These are phyloP conservation scores for Aspergillus campestris DNA, from an alignment of 495 filamentous ascomycete genomes.

Conservation along the genomic window DNA sequence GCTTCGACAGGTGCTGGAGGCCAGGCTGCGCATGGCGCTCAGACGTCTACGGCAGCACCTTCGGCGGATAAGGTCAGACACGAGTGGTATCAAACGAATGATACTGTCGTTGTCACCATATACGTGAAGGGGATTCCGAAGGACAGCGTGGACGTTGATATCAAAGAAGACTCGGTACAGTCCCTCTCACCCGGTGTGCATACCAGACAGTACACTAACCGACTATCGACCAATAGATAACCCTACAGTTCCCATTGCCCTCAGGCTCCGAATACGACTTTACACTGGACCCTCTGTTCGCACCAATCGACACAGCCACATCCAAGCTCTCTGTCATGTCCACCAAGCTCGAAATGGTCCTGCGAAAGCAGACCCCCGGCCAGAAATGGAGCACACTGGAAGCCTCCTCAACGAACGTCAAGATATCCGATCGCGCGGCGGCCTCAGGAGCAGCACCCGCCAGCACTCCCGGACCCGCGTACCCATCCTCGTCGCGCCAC, in stretches of 20 bases:
- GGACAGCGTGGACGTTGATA: constrained; percentile 49
- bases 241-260: constrained; percentile 60
- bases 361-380: constrained; percentile 58
- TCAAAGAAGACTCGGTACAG: constrained; percentile 46
- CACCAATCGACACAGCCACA: constrained; percentile 48
- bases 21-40: no score
- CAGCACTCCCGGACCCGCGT: constrained; percentile 44
- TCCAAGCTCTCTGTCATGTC: constrained; percentile 58
- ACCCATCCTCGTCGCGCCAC: constrained; percentile 79
- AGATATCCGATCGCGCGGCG: constrained; percentile 21
- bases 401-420: constrained; percentile 28
- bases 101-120: constrained; percentile 58
- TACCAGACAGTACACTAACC: constrained; percentile 12
- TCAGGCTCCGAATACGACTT: constrained; percentile 53
- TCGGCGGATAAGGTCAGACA: constrained; percentile 52
- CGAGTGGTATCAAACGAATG: constrained; percentile 70
- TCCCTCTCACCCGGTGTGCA: neutral
- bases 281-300: constrained; percentile 63
- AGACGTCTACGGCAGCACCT: constrained; percentile 1
- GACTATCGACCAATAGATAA: constrained; percentile 30
- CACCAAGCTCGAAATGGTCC: constrained; percentile 76
- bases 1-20: neutral
- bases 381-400: constrained; percentile 73
- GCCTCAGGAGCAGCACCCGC: constrained; percentile 11
- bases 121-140: constrained; percentile 65